These are phyloP conservation scores for Sclerotinia spermophila DNA, from an alignment of 2,329 filamentous ascomycete genomes.

Conservation along the genomic window DNA sequence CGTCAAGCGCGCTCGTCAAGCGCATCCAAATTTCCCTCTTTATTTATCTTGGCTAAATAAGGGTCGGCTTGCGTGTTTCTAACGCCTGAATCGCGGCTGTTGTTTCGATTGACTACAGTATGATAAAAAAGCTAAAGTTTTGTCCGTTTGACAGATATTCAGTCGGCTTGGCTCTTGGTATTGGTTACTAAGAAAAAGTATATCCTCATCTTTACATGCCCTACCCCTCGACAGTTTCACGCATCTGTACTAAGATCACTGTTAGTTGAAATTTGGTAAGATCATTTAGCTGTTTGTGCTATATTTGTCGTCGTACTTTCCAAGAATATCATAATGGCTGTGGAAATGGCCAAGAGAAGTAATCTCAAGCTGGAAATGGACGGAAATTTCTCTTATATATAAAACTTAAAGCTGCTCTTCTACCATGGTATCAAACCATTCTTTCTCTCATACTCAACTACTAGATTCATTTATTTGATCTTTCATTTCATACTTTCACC, in stretches of 20 bases:
- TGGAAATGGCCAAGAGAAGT: not conserved
- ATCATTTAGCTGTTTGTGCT: not conserved
- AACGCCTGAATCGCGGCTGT: not conserved
- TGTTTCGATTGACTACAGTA: not conserved
- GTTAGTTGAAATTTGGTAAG: not conserved
- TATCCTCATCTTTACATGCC: not conserved
- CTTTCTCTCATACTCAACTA: not conserved
- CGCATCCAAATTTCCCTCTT: not conserved
- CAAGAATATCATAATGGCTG: not conserved
- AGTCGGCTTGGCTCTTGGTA: not conserved
- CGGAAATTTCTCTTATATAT: not conserved
- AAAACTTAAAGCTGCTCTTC: not conserved
- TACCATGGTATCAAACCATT: not conserved
- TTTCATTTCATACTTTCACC: not conserved
- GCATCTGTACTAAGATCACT: not conserved
- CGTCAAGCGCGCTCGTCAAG: not conserved
- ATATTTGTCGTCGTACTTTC: not conserved
- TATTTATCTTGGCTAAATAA: not conserved
- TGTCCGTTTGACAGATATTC: not conserved
- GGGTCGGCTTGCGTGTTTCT: not conserved
- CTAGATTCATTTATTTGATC: not conserved
- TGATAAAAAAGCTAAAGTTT: not conserved
- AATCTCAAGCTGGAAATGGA: not conserved
- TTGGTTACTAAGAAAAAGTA: not conserved
- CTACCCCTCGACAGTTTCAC: not conserved